Evolutionary conservation across 2,329 filamentous ascomycete genomes (phyloP).

Genomic region (Pseudocercospora macadamiae): DNA sequence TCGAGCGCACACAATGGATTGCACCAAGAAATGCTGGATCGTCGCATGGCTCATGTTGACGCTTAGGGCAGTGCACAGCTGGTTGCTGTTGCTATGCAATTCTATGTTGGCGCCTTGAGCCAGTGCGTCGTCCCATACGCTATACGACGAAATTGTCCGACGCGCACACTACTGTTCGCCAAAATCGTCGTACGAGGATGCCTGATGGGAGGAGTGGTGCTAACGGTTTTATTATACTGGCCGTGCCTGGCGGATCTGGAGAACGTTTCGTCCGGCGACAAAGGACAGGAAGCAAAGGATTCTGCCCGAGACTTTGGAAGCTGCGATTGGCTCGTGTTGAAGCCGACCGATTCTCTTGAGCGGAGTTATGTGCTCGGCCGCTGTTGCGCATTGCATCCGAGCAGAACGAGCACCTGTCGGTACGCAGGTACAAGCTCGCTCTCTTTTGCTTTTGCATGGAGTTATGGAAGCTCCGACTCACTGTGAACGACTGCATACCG

Average conservation of each 20-base stretch:
- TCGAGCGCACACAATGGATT: not conserved
- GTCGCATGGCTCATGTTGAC: not conserved
- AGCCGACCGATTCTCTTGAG: not conserved
- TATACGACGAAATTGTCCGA: slow-evolving; percentile 1
- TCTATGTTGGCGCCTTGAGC: slow-evolving; percentile 3
- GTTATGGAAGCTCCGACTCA: not conserved
- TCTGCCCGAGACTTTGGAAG: not conserved
- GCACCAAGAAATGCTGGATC: not conserved
- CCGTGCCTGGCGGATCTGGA: slow-evolving; percentile 2
- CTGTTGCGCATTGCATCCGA: slow-evolving; percentile 1
- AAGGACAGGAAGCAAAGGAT: not conserved
- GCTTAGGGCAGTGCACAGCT: slow-evolving; percentile 1
- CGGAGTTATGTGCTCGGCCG: slow-evolving; percentile 5
- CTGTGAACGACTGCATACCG: slow-evolving; percentile 4
- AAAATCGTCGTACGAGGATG: not conserved
- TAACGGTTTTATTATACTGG: not conserved
- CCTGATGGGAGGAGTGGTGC: not conserved
- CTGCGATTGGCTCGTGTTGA: not conserved
- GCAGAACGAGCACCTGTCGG: not conserved
- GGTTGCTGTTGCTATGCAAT: not conserved
- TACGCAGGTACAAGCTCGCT: not conserved
- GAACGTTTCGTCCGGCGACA: slow-evolving; percentile 1
- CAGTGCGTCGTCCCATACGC: not conserved
- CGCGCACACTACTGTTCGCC: not conserved
- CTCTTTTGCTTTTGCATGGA: not conserved